Conservation (phyloP, 1,284 basidiomycete genomes). For the Psilocybe mexicana region DNA sequence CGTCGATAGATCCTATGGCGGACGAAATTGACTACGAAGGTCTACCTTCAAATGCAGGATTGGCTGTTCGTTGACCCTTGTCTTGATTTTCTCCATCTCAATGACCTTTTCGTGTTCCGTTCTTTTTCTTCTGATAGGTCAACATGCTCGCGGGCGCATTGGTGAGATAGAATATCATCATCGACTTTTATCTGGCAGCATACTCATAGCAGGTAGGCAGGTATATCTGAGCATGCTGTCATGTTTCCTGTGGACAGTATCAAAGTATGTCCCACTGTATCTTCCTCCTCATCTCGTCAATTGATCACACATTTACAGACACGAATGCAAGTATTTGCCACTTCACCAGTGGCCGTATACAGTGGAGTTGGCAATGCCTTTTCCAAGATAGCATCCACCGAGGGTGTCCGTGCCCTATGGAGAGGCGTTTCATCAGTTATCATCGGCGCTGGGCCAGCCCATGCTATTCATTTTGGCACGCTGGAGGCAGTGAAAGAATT, state of each 20-base stretch:
- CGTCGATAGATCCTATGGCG: constrained; percentile 36
- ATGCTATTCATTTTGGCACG: constrained; percentile 97
- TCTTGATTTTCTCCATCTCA: neutral
- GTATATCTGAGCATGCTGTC: constrained; percentile 98
- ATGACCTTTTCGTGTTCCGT: constrained; percentile 5
- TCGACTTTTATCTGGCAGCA: neutral
- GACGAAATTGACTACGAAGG: constrained; percentile 79
- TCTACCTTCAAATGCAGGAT: constrained; percentile 73
- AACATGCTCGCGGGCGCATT: constrained; percentile 98
- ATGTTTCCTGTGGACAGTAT: constrained; percentile 99
- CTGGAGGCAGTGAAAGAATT: constrained; percentile 96
- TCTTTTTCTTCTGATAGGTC: constrained; percentile 49
- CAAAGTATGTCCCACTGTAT: constrained; percentile 65
- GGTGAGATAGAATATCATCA: constrained; percentile 46
- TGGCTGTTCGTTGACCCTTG: constrained; percentile 50
- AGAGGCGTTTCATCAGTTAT: constrained; percentile 97
- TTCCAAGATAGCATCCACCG: constrained; percentile 87
- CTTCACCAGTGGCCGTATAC: constrained; percentile 83
- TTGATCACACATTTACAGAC: constrained; percentile 58
- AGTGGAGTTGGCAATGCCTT: constrained; percentile 90
- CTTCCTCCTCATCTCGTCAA: neutral
- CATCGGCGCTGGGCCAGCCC: constrained; percentile 95
- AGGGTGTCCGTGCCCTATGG: constrained; percentile 92
- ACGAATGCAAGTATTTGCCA: constrained; percentile 96
- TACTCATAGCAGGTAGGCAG: constrained; percentile 60